Conservation (phyloP, 352 stramenopile genomes). For the Phytophthora citrophthora region DNA sequence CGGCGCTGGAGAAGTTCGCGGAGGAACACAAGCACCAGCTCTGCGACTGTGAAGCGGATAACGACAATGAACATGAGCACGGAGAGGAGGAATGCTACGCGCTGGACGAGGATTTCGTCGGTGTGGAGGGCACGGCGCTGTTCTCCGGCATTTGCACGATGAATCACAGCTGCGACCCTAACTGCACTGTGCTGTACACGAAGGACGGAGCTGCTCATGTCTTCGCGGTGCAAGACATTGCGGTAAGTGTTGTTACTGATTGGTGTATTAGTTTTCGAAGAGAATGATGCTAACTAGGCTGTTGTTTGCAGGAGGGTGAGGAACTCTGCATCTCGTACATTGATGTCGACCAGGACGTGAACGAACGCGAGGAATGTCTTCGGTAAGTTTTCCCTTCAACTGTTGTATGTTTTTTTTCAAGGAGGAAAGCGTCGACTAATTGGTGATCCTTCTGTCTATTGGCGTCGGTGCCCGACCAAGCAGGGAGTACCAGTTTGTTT, state of each 20-base stretch:
- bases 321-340: constrained; percentile 98
- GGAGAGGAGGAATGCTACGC: constrained; percentile 55
- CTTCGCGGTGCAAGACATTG: constrained; percentile 75
- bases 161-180: constrained; percentile 96
- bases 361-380: constrained; percentile 83
- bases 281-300: background rate
- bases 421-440: constrained; percentile 15
- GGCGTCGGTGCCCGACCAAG: constrained; percentile 21
- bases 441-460: constrained; percentile 15
- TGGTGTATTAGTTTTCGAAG: background rate
- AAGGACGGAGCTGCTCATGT: constrained; percentile 75
- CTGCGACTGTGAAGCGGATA: constrained; percentile 43
- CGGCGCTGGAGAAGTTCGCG: constrained; percentile 72
- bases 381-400: constrained; percentile 41
- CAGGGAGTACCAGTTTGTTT: constrained; percentile 86
- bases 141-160: constrained; percentile 95
- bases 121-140: constrained; percentile 94
- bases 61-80: constrained; percentile 55
- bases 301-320: constrained; percentile 69
- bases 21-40: constrained; percentile 58
- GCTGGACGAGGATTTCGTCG: constrained; percentile 89
- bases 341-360: constrained; percentile 80
- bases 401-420: background rate
- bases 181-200: constrained; percentile 92
- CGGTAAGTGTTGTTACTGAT: constrained; percentile 53